Base-by-base conservation (phyloP, 139 green algal genomes). In the Dunaliella sp. region DNA sequence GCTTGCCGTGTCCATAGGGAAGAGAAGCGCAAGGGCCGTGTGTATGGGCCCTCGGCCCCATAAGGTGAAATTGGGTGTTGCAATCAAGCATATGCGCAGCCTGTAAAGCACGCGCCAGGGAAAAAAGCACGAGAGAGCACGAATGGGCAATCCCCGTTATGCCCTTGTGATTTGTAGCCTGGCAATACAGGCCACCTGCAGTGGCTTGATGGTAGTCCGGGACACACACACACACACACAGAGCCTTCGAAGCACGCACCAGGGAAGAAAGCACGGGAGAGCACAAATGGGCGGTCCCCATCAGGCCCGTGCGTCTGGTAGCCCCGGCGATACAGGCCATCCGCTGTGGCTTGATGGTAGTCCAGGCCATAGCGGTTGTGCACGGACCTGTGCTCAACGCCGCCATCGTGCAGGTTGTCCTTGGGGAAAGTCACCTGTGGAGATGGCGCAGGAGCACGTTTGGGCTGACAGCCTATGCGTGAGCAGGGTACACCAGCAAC, bases 201-300 rank as follows among this genome's bases (percentile, higher is more conserved):
- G 22, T 76, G n/a, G n/a, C n/a, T n/a, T n/a, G n/a, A n/a, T n/a
- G n/a, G n/a, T n/a, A n/a, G n/a, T n/a, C n/a, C n/a, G n/a, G n/a
- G n/a, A n/a, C n/a, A n/a, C n/a, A n/a, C n/a, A n/a, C n/a, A n/a
- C n/a, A n/a, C n/a, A n/a, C n/a, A n/a, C n/a, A n/a, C n/a, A n/a
- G n/a, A n/a, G 48, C 48, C 7, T 16, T 65, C 48, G 7, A 7
- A 82, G 3, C 73, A 48, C 87, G 1, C 93, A 85, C 95, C 96
- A 2, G 97, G 89, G 87, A 97, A 99, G 92, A 98, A 98, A 12
- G 97, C 96, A 36, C 97, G 92, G 7, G 92, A 98, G 33, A 99
- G 95, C 82, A 99, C 97, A 89, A 99, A 99, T 28, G 97, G 96
- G 16, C 97, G 93, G 91, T 99, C 97, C 33, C 96, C 96, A 75